These are phyloP conservation scores for Cynara cardunculus DNA, from an alignment of 129 eudicot species.

Conservation along the genomic window DNA sequence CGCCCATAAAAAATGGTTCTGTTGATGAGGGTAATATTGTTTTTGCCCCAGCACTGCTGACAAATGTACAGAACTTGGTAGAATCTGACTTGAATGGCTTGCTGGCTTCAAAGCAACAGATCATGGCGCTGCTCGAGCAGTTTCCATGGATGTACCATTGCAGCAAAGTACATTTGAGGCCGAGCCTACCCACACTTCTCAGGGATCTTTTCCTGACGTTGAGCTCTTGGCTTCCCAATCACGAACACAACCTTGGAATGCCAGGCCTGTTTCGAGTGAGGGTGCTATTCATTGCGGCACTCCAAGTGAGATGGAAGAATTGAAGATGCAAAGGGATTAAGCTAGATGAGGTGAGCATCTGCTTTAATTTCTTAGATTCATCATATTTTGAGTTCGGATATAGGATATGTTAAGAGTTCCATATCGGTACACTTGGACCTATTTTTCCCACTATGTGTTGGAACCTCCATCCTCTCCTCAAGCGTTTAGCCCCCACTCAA, in stretches of 20 bases:
- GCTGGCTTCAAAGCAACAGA: slow-evolving; percentile 37
- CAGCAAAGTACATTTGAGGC: slow-evolving; percentile 42
- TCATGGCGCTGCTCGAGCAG: slow-evolving; percentile 31
- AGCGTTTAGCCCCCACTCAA: background rate
- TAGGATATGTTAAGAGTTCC: background rate
- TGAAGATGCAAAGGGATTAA: slow-evolving; percentile 27
- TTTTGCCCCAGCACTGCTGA: slow-evolving; percentile 34
- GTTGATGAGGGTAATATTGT: slow-evolving; percentile 39
- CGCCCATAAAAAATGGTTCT: slow-evolving; percentile 37
- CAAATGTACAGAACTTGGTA: slow-evolving; percentile 45
- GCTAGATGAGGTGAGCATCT: slow-evolving; percentile 63
- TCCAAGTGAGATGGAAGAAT: slow-evolving; percentile 43
- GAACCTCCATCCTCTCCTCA: background rate
- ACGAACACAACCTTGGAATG: slow-evolving; percentile 31
- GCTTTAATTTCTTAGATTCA: background rate
- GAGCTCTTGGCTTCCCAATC: slow-evolving; percentile 45
- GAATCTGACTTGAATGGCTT: slow-evolving; percentile 51
- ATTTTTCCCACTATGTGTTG: background rate
- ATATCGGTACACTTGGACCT: background rate
- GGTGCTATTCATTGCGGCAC: slow-evolving; percentile 36
- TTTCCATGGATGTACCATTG: slow-evolving; percentile 38
- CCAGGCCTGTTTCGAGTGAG: slow-evolving; percentile 33
- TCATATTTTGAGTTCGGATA: background rate
- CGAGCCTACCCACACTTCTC: slow-evolving; percentile 32
- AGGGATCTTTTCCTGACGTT: slow-evolving; percentile 40